Evolutionary conservation across 202 grass and related monocot genomes (phyloP).

Genomic region (Hordeum pubiflorum): DNA sequence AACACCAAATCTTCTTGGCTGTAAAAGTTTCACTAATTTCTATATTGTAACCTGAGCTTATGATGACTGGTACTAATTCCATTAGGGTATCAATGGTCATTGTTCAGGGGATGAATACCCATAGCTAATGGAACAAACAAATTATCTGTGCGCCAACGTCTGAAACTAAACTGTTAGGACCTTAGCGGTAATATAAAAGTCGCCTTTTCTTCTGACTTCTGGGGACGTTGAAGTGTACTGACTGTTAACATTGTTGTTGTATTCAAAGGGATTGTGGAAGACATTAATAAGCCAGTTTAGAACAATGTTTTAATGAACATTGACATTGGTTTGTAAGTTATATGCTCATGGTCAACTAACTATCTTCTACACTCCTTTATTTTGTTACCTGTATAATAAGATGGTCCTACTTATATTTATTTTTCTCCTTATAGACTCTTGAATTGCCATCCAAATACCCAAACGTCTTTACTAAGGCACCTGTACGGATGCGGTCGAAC

Average conservation of each 20-base stretch:
- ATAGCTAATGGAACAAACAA: neutral
- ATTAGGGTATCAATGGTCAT: neutral
- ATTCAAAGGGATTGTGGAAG: neutral
- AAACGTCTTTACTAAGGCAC: slow-evolving; percentile 70
- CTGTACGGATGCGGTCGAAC: slow-evolving; percentile 81
- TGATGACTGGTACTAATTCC: neutral
- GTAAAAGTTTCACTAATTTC: neutral
- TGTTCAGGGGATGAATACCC: neutral
- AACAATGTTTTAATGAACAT: neutral
- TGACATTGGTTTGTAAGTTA: slow-evolving; percentile 2
- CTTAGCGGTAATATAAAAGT: neutral
- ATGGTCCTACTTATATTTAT: slow-evolving; percentile 24
- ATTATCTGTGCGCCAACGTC: neutral
- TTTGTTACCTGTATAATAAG: neutral
- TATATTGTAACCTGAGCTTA: neutral
- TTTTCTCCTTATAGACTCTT: slow-evolving; percentile 54
- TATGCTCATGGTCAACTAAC: slow-evolving; percentile 7
- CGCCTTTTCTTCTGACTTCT: neutral
- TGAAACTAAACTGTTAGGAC: neutral
- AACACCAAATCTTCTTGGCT: slow-evolving; percentile 1
- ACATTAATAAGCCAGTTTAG: neutral
- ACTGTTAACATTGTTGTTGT: neutral
- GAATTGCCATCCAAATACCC: slow-evolving; percentile 91
- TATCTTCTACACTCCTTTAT: slow-evolving; percentile 13
- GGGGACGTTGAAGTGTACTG: neutral